Evolutionary conservation across 176 grass and related monocot species (phyloP).

Genomic region (Triticum dicoccoides): DNA sequence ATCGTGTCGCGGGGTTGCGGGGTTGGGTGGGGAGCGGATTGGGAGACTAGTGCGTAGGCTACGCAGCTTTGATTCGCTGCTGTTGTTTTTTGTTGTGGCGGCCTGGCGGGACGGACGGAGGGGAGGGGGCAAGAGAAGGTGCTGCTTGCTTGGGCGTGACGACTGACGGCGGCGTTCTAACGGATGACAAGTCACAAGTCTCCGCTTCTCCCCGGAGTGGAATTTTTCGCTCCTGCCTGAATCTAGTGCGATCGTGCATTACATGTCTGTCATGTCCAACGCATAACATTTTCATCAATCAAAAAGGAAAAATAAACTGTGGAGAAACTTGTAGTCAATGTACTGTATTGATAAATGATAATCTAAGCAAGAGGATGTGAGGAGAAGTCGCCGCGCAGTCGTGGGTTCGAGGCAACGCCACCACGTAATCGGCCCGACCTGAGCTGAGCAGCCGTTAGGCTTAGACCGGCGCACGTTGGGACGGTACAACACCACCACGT

Average conservation of each 20-base stretch:
- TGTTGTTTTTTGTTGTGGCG: neutral
- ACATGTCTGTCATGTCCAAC: neutral
- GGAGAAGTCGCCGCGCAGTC: neutral
- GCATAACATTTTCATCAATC: no score
- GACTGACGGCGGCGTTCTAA: slow-evolving; percentile 10
- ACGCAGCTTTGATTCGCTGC: neutral
- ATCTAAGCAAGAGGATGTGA: neutral
- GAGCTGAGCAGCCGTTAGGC: no score
- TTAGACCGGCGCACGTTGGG: neutral
- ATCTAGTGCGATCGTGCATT: neutral
- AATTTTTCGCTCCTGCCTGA: neutral
- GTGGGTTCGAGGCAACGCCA: neutral
- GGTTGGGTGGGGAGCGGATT: neutral
- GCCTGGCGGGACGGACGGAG: neutral
- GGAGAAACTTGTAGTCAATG: no score
- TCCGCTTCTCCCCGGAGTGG: neutral
- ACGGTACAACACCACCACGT: neutral
- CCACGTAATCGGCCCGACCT: neutral
- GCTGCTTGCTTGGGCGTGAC: slow-evolving; percentile 43
- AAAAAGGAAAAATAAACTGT: no score
- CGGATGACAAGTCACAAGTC: neutral
- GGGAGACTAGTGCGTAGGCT: neutral
- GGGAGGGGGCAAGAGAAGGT: neutral
- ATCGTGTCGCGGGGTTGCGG: neutral
- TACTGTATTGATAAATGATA: no score